phyloP scores from a whole-genome alignment of 495 filamentous ascomycete genomes.

The Aspergillus biplanus region DNA sequence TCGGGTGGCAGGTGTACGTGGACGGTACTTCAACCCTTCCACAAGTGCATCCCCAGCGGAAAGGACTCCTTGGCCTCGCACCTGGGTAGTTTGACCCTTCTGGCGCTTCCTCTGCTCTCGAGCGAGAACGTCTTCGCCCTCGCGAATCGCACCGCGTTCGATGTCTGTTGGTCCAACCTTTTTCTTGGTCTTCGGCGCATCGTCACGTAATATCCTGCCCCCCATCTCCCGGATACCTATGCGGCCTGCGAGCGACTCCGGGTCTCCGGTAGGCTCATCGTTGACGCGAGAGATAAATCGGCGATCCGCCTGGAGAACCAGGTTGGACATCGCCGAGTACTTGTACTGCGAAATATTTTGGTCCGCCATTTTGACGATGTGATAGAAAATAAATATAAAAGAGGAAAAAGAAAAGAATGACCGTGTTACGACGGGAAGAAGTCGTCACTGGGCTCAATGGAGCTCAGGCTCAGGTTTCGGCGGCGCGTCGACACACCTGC shows the following conservation, averaged over 20 bases:
- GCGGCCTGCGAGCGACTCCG: constrained; percentile 93
- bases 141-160: constrained; percentile 76
- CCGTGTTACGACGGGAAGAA: constrained; percentile 33
- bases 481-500: constrained; percentile 38
- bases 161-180: constrained; percentile 67
- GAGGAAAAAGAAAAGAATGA: constrained; percentile 27
- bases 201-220: constrained; percentile 74
- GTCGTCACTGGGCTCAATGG: constrained; percentile 38
- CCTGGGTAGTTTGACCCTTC: constrained; percentile 69
- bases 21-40: constrained; percentile 85
- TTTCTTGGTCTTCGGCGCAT: constrained; percentile 77
- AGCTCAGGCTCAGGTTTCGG: constrained; percentile 38
- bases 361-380: constrained; percentile 73
- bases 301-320: constrained; percentile 99
- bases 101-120: constrained; percentile 89
- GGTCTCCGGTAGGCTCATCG: constrained; percentile 96
- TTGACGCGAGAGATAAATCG: constrained; percentile 89
- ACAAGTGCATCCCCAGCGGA: constrained; percentile 83
- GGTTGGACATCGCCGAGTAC: constrained; percentile 99
- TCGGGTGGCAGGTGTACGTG: constrained; percentile 87
- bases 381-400: constrained; percentile 22
- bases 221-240: constrained; percentile 96
- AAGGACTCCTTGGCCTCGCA: constrained; percentile 78
- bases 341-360: constrained; percentile 98
- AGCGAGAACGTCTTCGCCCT: constrained; percentile 84